Conservation (phyloP, 2,329 filamentous ascomycete species). For the Fusarium poae region DNA sequence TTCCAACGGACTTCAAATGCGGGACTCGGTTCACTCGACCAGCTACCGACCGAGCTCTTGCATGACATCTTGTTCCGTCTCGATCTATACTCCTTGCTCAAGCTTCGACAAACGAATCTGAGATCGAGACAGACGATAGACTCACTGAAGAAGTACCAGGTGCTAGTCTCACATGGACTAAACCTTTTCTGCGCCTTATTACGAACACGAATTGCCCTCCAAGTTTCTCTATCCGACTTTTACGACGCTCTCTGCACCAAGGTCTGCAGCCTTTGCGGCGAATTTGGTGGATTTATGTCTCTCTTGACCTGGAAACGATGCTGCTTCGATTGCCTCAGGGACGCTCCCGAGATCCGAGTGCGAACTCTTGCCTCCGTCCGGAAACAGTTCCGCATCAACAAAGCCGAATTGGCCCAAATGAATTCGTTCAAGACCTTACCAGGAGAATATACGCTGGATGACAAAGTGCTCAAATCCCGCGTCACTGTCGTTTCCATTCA, state of each 20-base stretch:
- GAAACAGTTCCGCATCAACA: neutral
- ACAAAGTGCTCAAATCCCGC: neutral
- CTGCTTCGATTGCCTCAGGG: constrained; percentile 50
- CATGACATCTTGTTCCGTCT: constrained; percentile 46
- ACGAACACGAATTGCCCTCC: constrained; percentile 47
- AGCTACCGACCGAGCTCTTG: neutral
- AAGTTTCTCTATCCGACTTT: constrained; percentile 47
- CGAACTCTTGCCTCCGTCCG: neutral
- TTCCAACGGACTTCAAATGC: neutral
- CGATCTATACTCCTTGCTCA: constrained; percentile 52
- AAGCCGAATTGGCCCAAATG: neutral
- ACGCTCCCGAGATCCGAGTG: neutral
- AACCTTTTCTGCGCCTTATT: constrained; percentile 53
- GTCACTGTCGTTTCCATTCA: neutral
- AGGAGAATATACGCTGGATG: neutral
- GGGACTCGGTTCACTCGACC: neutral
- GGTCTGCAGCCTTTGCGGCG: constrained; percentile 45
- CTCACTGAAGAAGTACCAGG: constrained; percentile 49
- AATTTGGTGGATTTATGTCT: constrained; percentile 46
- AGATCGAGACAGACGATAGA: constrained; percentile 47
- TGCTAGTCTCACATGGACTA: constrained; percentile 46
- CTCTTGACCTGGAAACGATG: constrained; percentile 50
- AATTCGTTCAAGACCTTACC: constrained; percentile 3
- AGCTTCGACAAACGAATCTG: constrained; percentile 50
- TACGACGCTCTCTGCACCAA: constrained; percentile 49